Percentiles rank a stretch among this genome's conserved stretches.
Evolutionary conservation across 2,329 filamentous ascomycete genomes (phyloP).

Genomic region (Pseudocercospora macadamiae): DNA sequence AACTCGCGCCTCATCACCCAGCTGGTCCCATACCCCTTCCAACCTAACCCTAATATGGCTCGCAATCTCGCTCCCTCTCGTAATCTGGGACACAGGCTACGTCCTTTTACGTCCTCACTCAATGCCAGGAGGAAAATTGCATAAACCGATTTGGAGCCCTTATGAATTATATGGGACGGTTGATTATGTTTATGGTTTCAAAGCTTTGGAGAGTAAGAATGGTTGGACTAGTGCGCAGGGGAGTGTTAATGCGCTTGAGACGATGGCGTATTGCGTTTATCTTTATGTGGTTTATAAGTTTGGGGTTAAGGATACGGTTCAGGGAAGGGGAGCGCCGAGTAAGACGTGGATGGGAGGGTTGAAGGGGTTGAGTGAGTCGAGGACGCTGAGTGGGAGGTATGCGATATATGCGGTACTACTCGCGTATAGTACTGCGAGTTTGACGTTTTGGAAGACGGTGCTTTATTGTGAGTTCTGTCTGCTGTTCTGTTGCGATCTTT

Average conservation of each 20-base stretch:
- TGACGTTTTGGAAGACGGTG: slow-evolving; percentile 70
- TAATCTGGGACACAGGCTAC: slow-evolving; percentile 80
- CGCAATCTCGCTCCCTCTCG: slow-evolving; percentile 72
- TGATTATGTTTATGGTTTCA: slow-evolving; percentile 81
- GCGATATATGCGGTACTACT: slow-evolving; percentile 61
- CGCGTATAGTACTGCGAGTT: slow-evolving; percentile 61
- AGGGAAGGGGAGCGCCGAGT: slow-evolving; percentile 43
- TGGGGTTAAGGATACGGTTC: slow-evolving; percentile 40
- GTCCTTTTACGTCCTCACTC: slow-evolving; percentile 77
- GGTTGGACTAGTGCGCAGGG: slow-evolving; percentile 81
- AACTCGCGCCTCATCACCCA: slow-evolving; percentile 40
- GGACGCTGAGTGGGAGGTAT: slow-evolving; percentile 54
- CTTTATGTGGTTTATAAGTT: slow-evolving; percentile 56
- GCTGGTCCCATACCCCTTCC: slow-evolving; percentile 64
- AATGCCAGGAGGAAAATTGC: slow-evolving; percentile 75
- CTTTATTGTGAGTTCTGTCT: slow-evolving; percentile 59
- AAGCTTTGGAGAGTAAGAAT: slow-evolving; percentile 66
- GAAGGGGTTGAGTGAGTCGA: slow-evolving; percentile 52
- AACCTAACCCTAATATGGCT: slow-evolving; percentile 71
- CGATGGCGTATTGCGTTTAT: slow-evolving; percentile 65
- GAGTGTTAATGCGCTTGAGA: slow-evolving; percentile 70
- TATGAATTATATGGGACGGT: slow-evolving; percentile 80
- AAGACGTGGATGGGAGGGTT: slow-evolving; percentile 49
- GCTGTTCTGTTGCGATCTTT: slow-evolving; percentile 61
- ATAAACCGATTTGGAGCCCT: slow-evolving; percentile 72